phyloP scores from a whole-genome alignment of 2,329 filamentous ascomycete genomes.

The Trichoderma afroharzianum region DNA sequence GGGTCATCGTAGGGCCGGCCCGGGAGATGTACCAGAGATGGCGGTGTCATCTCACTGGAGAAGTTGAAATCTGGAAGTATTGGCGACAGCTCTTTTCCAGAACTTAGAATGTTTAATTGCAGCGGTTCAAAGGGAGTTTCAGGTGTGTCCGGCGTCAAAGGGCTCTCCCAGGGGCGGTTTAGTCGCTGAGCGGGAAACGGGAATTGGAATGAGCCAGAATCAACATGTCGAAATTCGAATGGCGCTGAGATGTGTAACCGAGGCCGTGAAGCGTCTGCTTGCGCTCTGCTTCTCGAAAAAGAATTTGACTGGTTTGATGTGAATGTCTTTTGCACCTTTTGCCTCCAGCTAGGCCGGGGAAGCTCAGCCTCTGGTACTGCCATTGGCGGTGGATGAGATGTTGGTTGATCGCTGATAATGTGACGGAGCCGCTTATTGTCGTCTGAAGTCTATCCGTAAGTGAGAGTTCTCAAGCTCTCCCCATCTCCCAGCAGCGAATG shows the following conservation, averaged over 20 bases:
- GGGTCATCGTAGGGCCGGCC: slow-evolving; percentile 34
- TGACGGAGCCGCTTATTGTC: slow-evolving; percentile 28
- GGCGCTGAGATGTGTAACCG: slow-evolving; percentile 57
- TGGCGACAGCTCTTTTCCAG: slow-evolving; percentile 47
- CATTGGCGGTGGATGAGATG: slow-evolving; percentile 28
- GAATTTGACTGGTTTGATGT: slow-evolving; percentile 39
- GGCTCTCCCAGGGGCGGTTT: slow-evolving; percentile 19
- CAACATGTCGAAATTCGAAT: slow-evolving; percentile 57
- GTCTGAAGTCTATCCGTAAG: slow-evolving; percentile 30
- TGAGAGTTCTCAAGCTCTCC: slow-evolving; percentile 28
- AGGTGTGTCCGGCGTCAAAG: slow-evolving; percentile 26
- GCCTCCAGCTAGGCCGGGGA: slow-evolving; percentile 21
- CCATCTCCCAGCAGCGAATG: slow-evolving; percentile 23
- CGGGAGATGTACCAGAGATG: slow-evolving; percentile 33
- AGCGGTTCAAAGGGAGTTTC: slow-evolving; percentile 48
- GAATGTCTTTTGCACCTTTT: slow-evolving; percentile 23
- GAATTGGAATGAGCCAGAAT: slow-evolving; percentile 44
- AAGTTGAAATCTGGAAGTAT: slow-evolving; percentile 51
- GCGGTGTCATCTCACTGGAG: slow-evolving; percentile 38
- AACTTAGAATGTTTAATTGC: slow-evolving; percentile 52
- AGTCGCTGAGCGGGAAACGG: slow-evolving; percentile 20
- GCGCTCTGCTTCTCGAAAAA: slow-evolving; percentile 45
- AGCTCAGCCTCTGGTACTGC: slow-evolving; percentile 23
- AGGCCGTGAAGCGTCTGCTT: slow-evolving; percentile 45
- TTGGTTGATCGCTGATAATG: slow-evolving; percentile 30